Evolutionary conservation across 805 yeast genomes (phyloP), one percentile per base, ranked within the genome.

Genomic region (Ogataea trehalophila): DNA sequence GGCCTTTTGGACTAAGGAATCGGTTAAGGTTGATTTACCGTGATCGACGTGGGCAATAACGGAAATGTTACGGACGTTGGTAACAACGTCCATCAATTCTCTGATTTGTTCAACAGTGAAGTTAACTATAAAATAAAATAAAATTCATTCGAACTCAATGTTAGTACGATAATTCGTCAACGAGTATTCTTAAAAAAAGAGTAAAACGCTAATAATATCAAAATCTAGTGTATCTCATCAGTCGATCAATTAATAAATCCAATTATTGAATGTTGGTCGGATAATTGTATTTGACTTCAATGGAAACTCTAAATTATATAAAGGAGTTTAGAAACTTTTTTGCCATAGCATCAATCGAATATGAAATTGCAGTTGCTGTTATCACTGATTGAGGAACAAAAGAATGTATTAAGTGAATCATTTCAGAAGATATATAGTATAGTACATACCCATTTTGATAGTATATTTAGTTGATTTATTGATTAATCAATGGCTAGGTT

Each of bases 21-120:
- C 99, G 76, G 99, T 92, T 76, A 92, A 85, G 67, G 99, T 92
- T 63, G 97, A 91, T 78, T 92, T 92, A 81, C 99, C 99, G 83
- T 94, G 99, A 84, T 92, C 99, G 87, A 92, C 98, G 83, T 92
- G 99, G 71, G 99, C 99, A 85, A 94, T 94, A 77, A 92, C 99
- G 77, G 98, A 92, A 95, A 92, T 94, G 95, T 94, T 94, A 83
- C 99, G 97, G 72, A 94, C 97, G 74, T 92, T 92, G 77, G 97
- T 86, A 82, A 91, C 97, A 79, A 85, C 86, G 95, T 94, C 98
- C 99, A 92, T 92, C 78, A 92, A 85, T 72, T 77, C 90, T 81
- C 99, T 95, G 85, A 94, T 92, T 81, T 94, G 97, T 77, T 78
- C 83, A 73, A 77, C 80, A 70, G 83, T 78, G 80, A 79, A 78